A percentile compares a stretch with the other conserved stretches of the same genome.
Evolutionary conservation across 2,329 filamentous ascomycete species (phyloP).

Genomic region (Emydomyces testavorans): DNA sequence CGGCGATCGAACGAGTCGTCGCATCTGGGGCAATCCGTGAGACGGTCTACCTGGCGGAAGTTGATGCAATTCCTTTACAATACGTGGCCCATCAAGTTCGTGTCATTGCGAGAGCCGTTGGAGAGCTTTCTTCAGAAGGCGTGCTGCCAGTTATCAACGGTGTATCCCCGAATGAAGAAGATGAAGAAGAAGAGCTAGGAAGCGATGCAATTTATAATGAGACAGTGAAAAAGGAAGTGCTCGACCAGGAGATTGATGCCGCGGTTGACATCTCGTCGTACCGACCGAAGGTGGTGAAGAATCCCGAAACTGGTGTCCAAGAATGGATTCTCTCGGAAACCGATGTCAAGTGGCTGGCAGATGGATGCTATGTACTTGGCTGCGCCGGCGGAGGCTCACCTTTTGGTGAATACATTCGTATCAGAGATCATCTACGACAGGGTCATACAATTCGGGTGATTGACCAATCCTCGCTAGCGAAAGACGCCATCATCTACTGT

Average conservation of each 20-base stretch:
- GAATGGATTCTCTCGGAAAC: constrained; percentile 37
- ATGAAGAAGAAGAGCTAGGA: constrained; percentile 19
- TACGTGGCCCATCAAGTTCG: constrained; percentile 43
- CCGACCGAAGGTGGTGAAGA: constrained; percentile 31
- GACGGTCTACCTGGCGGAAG: constrained; percentile 41
- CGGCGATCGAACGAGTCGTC: constrained; percentile 37
- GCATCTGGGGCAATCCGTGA: constrained; percentile 37
- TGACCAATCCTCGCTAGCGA: constrained; percentile 34
- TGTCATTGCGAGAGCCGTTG: constrained; percentile 47
- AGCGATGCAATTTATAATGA: constrained; percentile 18
- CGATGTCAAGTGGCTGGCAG: constrained; percentile 37
- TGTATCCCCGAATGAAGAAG: constrained; percentile 21
- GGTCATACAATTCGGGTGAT: constrained; percentile 34
- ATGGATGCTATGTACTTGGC: constrained; percentile 40
- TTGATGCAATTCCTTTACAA: constrained; percentile 45
- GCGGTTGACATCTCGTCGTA: constrained; percentile 28
- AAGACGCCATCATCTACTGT: constrained; percentile 36
- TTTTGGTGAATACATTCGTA: constrained; percentile 34
- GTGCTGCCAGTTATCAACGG: constrained; percentile 13
- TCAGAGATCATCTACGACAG: constrained; percentile 31
- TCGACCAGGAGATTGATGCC: constrained; percentile 10
- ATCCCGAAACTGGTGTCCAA: constrained; percentile 17
- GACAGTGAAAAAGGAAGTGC: constrained; percentile 14
- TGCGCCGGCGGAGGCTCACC: constrained; percentile 41
- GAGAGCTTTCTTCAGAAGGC: constrained; percentile 41